Percentiles rank a stretch among this genome's conserved stretches.
These are phyloP conservation scores for Parasarocladium wereldwijsianum DNA, from an alignment of 2,329 filamentous ascomycete species.

Conservation along the genomic window DNA sequence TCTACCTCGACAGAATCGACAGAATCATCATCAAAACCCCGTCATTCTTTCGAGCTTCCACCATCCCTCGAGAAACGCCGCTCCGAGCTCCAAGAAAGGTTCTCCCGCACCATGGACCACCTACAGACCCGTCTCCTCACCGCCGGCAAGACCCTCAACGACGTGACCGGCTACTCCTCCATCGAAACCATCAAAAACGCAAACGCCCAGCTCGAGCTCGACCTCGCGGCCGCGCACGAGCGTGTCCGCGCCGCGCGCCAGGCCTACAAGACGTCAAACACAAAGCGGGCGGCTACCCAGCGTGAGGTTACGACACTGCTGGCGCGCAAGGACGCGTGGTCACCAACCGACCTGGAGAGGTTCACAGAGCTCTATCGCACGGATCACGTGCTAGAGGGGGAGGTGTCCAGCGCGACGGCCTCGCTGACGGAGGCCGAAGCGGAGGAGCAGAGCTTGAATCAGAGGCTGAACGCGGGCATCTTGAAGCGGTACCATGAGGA, in stretches of 20 bases:
- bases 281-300: slow-evolving; percentile 73
- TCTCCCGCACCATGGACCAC: slow-evolving; percentile 61
- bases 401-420: slow-evolving; percentile 58
- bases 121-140: slow-evolving; percentile 72
- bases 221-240: slow-evolving; percentile 43
- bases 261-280: slow-evolving; percentile 70
- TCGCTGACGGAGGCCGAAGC: slow-evolving; percentile 61
- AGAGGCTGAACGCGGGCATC: slow-evolving; percentile 67
- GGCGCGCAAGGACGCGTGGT: slow-evolving; percentile 89
- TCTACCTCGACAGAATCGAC: background rate
- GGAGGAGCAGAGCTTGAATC: slow-evolving; percentile 62
- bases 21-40: background rate
- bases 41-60: slow-evolving; percentile 13
- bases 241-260: slow-evolving; percentile 58
- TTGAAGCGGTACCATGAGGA: slow-evolving; percentile 93
- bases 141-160: slow-evolving; percentile 80
- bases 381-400: slow-evolving; percentile 85
- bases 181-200: slow-evolving; percentile 75
- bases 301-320: slow-evolving; percentile 90
- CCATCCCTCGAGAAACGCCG: slow-evolving; percentile 17
- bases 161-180: slow-evolving; percentile 82
- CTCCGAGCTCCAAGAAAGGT: slow-evolving; percentile 17
- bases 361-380: slow-evolving; percentile 87
- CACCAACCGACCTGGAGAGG: slow-evolving; percentile 71
- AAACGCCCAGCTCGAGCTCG: slow-evolving; percentile 53